Conservation (phyloP, 177 flowering plant species). For the Vitis hybrid region DNA sequence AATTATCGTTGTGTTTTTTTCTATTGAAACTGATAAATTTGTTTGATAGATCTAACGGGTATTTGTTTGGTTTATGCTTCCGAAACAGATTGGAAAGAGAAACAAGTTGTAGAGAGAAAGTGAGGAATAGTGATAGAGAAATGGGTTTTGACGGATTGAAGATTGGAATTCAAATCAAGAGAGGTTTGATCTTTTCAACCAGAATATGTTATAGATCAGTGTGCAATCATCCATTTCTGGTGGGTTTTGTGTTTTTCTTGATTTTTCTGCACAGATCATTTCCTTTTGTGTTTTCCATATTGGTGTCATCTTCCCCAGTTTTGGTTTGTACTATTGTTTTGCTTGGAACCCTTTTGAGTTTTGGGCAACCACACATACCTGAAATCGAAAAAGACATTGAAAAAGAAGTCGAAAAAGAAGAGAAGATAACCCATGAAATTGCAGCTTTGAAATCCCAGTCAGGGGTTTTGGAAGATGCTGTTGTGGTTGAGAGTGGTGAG, state of each 20-base stretch:
- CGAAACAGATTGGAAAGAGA: not conserved
- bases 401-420: constrained; percentile 44
- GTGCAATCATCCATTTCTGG: constrained; percentile 60
- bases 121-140: constrained; percentile 4
- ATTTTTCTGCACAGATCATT: constrained; percentile 52
- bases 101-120: not conserved
- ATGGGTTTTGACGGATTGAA: constrained; percentile 46
- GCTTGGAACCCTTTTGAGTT: constrained; percentile 89
- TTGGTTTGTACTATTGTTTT: constrained; percentile 79
- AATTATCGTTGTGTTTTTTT: no score
- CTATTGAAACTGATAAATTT: no score
- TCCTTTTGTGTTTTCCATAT: constrained; percentile 64
- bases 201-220: constrained; percentile 53
- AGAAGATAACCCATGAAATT: constrained; percentile 30
- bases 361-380: constrained; percentile 66
- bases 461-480: constrained; percentile 28
- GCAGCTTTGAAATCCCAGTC: constrained; percentile 31
- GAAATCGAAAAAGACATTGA: constrained; percentile 50
- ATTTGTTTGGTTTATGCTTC: not conserved
- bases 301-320: constrained; percentile 83
- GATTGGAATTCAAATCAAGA: constrained; percentile 36
- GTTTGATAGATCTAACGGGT: no score
- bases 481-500: constrained; percentile 43
- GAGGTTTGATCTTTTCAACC: constrained; percentile 27
- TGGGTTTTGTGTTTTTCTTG: constrained; percentile 50